Percentiles rank a stretch among this genome's conserved stretches.
Evolutionary conservation across 2,329 filamentous ascomycete species (phyloP).

Genomic region (Polytolypa hystricis): DNA sequence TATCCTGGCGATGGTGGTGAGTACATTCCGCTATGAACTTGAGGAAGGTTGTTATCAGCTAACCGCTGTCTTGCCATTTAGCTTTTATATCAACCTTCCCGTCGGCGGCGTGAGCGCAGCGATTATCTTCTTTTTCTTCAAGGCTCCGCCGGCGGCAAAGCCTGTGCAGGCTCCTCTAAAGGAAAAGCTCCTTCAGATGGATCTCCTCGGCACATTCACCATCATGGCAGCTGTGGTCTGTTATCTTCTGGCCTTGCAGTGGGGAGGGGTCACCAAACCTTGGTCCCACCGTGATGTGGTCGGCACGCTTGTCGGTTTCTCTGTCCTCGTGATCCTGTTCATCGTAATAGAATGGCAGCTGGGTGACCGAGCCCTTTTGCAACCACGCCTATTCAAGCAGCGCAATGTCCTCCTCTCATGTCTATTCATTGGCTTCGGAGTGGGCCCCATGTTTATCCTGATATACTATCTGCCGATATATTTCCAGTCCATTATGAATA

Average conservation of each 20-base stretch:
- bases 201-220: constrained; percentile 15
- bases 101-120: constrained; percentile 8
- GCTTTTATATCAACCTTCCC: constrained; percentile 8
- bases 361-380: constrained; percentile 4
- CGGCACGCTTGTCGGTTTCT: constrained; percentile 16
- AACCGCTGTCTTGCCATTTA: not conserved
- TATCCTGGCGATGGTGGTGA: constrained; percentile 13
- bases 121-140: constrained; percentile 6
- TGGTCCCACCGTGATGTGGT: constrained; percentile 17
- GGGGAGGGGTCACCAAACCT: constrained; percentile 16
- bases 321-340: constrained; percentile 15
- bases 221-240: constrained; percentile 17
- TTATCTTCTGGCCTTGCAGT: constrained; percentile 20
- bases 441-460: constrained; percentile 10
- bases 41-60: too few relatives aligned
- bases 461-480: constrained; percentile 17
- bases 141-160: constrained; percentile 8
- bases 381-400: not conserved
- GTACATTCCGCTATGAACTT: too few relatives aligned
- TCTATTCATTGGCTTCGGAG: not conserved
- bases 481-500: constrained; percentile 14
- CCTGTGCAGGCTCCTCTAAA: constrained; percentile 6
- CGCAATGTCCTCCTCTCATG: not conserved
- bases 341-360: constrained; percentile 9
- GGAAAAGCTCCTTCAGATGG: constrained; percentile 16